Conservation (phyloP, 116 monocot genomes). For the Phalaenopsis hybrid region DNA sequence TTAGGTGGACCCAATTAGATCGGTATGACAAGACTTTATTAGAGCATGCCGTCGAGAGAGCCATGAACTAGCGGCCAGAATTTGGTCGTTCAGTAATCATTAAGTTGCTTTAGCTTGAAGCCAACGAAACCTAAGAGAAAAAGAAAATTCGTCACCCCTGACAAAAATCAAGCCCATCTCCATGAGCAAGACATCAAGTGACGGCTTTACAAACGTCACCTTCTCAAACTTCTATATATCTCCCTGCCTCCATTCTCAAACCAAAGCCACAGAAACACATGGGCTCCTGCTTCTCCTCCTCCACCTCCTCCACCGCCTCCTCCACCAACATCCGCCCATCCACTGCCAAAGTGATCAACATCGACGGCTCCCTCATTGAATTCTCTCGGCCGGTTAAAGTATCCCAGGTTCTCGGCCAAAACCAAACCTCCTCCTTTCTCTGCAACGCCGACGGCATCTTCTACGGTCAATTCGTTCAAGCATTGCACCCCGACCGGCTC, state of each 20-base stretch:
- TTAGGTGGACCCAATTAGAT: too few species aligned
- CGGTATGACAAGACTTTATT: too few species aligned
- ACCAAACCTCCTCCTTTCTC: constrained; percentile 12
- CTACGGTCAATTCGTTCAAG: constrained; percentile 5
- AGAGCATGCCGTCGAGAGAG: neutral
- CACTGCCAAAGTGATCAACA: constrained; percentile 20
- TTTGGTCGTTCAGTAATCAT: too few species aligned
- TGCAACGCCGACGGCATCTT: constrained; percentile 24
- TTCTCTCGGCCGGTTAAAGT: constrained; percentile 1
- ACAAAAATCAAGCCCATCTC: too few species aligned
- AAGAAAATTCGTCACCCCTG: too few species aligned
- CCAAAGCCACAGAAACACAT: neutral
- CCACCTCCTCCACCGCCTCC: neutral
- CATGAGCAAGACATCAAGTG: neutral
- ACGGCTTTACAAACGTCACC: neutral
- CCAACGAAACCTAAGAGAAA: too few species aligned
- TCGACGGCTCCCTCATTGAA: constrained; percentile 20
- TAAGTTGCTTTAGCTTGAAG: too few species aligned
- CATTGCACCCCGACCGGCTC: neutral
- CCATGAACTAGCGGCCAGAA: too few species aligned
- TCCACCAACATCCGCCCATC: neutral
- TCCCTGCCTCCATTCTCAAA: neutral
- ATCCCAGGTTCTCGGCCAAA: constrained; percentile 6
- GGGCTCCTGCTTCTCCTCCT: neutral
- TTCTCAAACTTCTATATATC: neutral